Percentiles rank a stretch among this genome's conserved stretches.
These are phyloP conservation scores for Cochlearia excelsa DNA, from an alignment of 345 rosid genomes.

Conservation along the genomic window DNA sequence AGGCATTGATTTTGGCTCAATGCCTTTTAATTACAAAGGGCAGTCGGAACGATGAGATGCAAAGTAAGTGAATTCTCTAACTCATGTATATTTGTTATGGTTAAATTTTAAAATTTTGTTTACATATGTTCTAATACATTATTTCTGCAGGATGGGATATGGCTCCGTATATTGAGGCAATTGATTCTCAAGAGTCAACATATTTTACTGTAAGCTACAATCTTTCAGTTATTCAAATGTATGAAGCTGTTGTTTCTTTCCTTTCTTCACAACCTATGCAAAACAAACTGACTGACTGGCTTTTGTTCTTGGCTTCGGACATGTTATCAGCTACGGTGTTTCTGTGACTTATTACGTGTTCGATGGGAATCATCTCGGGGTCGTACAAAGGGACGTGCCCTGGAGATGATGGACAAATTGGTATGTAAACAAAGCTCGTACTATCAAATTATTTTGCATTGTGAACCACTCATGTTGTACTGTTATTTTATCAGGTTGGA, in stretches of 20 bases:
- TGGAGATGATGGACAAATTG: conserved; percentile 88
- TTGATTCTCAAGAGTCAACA: conserved; percentile 74
- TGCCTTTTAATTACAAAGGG: conserved; percentile 83
- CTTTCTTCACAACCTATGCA: conserved; percentile 2
- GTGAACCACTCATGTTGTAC: too few species aligned
- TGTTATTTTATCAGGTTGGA: conserved; percentile 64
- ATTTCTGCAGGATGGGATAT: conserved; percentile 83
- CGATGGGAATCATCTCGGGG: conserved; percentile 87
- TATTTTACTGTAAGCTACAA: conserved; percentile 55
- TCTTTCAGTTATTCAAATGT: too few species aligned
- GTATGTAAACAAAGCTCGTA: conserved; percentile 37
- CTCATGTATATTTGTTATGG: background rate
- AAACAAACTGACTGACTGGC: conserved; percentile 5
- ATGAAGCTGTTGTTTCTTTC: conserved; percentile 4
- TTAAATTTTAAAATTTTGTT: background rate
- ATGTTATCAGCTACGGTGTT: conserved; percentile 53
- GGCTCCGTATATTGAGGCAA: conserved; percentile 93
- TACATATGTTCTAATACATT: conserved; percentile 19
- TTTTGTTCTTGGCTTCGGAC: conserved; percentile 15
- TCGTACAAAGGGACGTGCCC: conserved; percentile 82
- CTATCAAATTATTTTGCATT: background rate
- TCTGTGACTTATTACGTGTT: conserved; percentile 70
- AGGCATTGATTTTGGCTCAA: conserved; percentile 66
- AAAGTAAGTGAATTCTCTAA: conserved; percentile 56
- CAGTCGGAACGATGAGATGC: conserved; percentile 79